Evolutionary conservation across 805 yeast species (phyloP).

Genomic region (Saturnispora sekii): DNA sequence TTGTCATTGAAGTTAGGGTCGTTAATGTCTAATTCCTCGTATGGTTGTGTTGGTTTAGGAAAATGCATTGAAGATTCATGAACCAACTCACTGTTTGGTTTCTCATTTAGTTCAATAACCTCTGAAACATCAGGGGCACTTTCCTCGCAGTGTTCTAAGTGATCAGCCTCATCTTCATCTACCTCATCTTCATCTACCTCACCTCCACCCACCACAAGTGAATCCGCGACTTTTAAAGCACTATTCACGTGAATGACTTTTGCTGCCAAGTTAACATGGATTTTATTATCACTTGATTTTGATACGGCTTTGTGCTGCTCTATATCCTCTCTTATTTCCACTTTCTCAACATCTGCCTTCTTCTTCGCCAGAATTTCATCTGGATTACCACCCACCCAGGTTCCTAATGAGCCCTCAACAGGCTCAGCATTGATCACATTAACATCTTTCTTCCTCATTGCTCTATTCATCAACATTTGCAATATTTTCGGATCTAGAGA

Average conservation of each 20-base stretch:
- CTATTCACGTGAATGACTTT: slow-evolving; percentile 17
- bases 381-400: slow-evolving; percentile 28
- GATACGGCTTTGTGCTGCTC: slow-evolving; percentile 25
- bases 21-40: slow-evolving; percentile 40
- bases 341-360: slow-evolving; percentile 1
- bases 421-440: slow-evolving; percentile 17
- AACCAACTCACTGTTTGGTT: slow-evolving; percentile 28
- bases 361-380: slow-evolving; percentile 14
- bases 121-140: slow-evolving; percentile 39
- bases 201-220: slow-evolving; percentile 16
- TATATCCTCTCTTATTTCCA: slow-evolving; percentile 5
- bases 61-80: slow-evolving; percentile 46
- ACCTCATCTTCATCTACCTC: slow-evolving; percentile 41
- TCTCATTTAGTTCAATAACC: slow-evolving; percentile 26
- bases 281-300: slow-evolving; percentile 5
- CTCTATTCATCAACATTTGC: slow-evolving; percentile 46
- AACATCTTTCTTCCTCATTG: slow-evolving; percentile 35
- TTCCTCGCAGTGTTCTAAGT: slow-evolving; percentile 7
- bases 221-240: slow-evolving; percentile 6
- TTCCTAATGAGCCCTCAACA: slow-evolving; percentile 28
- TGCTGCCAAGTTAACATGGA: too few species aligned
- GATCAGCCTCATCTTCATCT: slow-evolving; percentile 35
- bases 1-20: slow-evolving; percentile 75
- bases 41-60: slow-evolving; percentile 38
- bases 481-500: slow-evolving; percentile 62